phyloP scores from a whole-genome alignment of 192 early-diverging fungal species.

The Spizellomyces punctatus region DNA sequence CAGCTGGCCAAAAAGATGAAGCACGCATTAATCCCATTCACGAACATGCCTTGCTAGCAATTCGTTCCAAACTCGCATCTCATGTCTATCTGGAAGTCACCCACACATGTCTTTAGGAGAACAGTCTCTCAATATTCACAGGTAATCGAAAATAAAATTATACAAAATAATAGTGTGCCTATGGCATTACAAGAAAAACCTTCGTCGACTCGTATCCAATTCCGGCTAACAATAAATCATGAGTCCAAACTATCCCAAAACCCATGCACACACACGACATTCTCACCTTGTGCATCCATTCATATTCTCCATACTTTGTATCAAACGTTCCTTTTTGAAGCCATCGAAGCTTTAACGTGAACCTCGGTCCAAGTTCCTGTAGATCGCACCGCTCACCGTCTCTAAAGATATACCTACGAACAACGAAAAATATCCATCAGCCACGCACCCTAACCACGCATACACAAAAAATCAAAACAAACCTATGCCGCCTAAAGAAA shows the following conservation, averaged over 20 bases:
- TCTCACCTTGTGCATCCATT: conserved; percentile 87
- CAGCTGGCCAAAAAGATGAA: too few species aligned
- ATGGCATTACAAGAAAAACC: conserved; percentile 67
- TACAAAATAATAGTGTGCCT: too few species aligned
- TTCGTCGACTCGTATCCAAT: conserved; percentile 86
- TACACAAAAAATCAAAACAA: neutral
- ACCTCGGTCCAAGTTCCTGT: conserved; percentile 94
- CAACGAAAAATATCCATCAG: neutral
- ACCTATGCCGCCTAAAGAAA: conserved; percentile 95
- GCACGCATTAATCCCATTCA: too few species aligned
- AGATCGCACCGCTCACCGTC: conserved; percentile 71
- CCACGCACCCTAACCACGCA: neutral
- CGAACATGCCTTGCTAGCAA: too few species aligned
- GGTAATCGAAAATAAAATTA: too few species aligned
- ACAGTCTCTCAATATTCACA: too few species aligned
- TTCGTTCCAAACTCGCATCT: too few species aligned
- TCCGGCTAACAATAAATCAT: conserved; percentile 50
- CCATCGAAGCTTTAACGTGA: conserved; percentile 92
- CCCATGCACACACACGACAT: neutral
- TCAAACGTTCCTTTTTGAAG: conserved; percentile 97
- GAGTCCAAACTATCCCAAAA: neutral
- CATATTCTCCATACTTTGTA: conserved; percentile 86
- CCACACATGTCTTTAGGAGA: too few species aligned
- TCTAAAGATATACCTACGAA: conserved; percentile 81
- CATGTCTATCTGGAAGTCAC: too few species aligned